Base-by-base conservation (phyloP, 2,329 filamentous ascomycete genomes). In the Sclerotinia glacialis region DNA sequence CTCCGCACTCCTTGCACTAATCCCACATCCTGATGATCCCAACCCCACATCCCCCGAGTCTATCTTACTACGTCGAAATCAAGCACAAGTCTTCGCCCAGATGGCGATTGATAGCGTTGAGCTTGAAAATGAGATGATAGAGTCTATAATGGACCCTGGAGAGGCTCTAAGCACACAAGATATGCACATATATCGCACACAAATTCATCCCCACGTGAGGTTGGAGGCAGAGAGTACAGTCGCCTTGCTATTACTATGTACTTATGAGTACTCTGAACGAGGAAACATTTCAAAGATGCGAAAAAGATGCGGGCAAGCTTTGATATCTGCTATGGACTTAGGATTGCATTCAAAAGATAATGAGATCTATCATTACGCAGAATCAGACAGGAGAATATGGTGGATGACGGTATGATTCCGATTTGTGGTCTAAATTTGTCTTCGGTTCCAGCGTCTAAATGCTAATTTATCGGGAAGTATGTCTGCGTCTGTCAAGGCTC, bases 211-310 rank as follows among this genome's bases (percentile, higher is more conserved):
- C 0, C 72, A 74, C 3, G 76, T 81, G 6, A 81, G 81, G 3
- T 66, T 80, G 1, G 80, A 83, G 67, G 74, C 82, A 5, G 82
- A 84, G 71, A 78, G 77, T 71, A 78, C 83, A 47, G 76, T 84
- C 40, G 81, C 82, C 3, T 74, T 83, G 44, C 75, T 82, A 59
- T 70, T 84, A 16, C 73, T 84, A 2, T 82, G 81, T 69, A 78
- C 82, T 6, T 84, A 84, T 71, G 82, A 84, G 72, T 84, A 84
- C 73, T 79, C 80, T 0, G 82, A 84, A 67, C 77, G 82, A 7
- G 82, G 82, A 0, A 84, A 84, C 69, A 74, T 84, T 69, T 80
- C 81, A 68, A 83, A 83, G 72, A 83, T 83, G 81, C 77, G 79
- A 64, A 79, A 77, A 66, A 77, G 82, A 63, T 79, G 81, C 0